These are phyloP conservation scores for Saururus chinensis DNA, from an alignment of 164 flowering plant genomes.

Conservation along the genomic window DNA sequence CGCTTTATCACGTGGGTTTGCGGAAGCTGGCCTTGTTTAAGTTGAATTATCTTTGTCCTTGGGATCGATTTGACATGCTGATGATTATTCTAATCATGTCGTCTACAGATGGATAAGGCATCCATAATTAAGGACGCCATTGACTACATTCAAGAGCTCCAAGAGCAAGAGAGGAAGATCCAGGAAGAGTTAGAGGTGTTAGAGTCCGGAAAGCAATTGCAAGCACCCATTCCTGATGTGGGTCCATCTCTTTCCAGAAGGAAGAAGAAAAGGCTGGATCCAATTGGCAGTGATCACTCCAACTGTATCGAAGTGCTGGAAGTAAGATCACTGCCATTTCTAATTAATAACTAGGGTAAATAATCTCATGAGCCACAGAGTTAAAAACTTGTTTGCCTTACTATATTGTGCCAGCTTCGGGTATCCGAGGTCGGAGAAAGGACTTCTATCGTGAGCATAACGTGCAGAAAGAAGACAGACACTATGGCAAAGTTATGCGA, in stretches of 20 bases:
- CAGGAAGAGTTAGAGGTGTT: constrained; percentile 46
- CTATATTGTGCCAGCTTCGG: constrained; percentile 34
- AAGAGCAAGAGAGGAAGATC: constrained; percentile 48
- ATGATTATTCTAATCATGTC: too few relatives aligned
- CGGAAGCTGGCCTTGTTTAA: not conserved
- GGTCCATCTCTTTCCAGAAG: constrained; percentile 8
- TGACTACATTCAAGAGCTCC: constrained; percentile 60
- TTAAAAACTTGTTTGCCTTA: not conserved
- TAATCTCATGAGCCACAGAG: not conserved
- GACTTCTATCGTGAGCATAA: constrained; percentile 48
- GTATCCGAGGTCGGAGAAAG: constrained; percentile 54
- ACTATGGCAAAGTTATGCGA: constrained; percentile 73
- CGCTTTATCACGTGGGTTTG: not conserved
- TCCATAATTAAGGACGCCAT: constrained; percentile 79
- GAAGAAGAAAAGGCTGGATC: constrained; percentile 36
- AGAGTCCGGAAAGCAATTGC: constrained; percentile 25
- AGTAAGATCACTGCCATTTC: constrained; percentile 13
- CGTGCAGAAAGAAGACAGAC: constrained; percentile 57
- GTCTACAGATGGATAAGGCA: constrained; percentile 93
- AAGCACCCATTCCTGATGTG: constrained; percentile 7
- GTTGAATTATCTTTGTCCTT: not conserved
- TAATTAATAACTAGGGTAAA: too few relatives aligned
- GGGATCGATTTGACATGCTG: too few relatives aligned
- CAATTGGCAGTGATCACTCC: constrained; percentile 12
- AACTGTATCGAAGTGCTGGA: constrained; percentile 41